Evolutionary conservation across 2,329 filamentous ascomycete genomes (phyloP).

Genomic region (Sarocladiaceae sp.): DNA sequence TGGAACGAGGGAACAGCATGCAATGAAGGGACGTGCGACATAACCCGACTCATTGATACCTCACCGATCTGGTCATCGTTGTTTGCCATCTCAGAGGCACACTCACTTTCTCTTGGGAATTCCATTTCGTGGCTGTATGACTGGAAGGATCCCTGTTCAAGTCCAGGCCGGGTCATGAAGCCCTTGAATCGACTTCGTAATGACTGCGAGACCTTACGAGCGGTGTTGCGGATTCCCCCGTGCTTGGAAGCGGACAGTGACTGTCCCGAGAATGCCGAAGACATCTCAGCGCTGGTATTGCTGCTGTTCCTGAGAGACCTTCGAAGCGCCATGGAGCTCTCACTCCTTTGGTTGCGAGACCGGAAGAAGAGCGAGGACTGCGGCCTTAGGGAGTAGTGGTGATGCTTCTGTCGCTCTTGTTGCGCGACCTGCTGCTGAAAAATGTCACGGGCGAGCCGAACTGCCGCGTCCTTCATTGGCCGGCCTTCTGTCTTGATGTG

Average conservation of each 20-base stretch:
- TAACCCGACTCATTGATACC: slow-evolving; percentile 40
- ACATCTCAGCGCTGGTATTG: slow-evolving; percentile 29
- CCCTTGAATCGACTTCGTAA: slow-evolving; percentile 55
- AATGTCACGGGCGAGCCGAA: slow-evolving; percentile 29
- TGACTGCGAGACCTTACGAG: slow-evolving; percentile 55
- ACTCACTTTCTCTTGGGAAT: too few relatives aligned
- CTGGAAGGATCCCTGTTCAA: slow-evolving; percentile 9
- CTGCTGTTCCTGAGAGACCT: slow-evolving; percentile 45
- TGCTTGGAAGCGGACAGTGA: slow-evolving; percentile 20
- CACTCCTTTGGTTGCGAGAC: slow-evolving; percentile 27
- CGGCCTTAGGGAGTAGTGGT: slow-evolving; percentile 23
- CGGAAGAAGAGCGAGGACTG: slow-evolving; percentile 40
- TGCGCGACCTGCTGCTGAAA: slow-evolving; percentile 28
- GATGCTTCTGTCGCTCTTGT: slow-evolving; percentile 14
- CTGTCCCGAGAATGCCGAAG: slow-evolving; percentile 22
- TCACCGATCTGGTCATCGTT: slow-evolving; percentile 16
- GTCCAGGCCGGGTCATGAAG: slow-evolving; percentile 24
- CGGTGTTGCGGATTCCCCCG: slow-evolving; percentile 39
- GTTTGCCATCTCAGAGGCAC: neutral
- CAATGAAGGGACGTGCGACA: slow-evolving; percentile 43
- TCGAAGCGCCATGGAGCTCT: slow-evolving; percentile 31
- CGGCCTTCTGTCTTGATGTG: too few relatives aligned
- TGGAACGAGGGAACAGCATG: slow-evolving; percentile 40
- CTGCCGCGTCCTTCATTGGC: slow-evolving; percentile 25
- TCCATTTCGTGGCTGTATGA: neutral